Evolutionary conservation across 768 basidiomycete genomes (phyloP).

Genomic region (Cystofilobasidium bisporidii): DNA sequence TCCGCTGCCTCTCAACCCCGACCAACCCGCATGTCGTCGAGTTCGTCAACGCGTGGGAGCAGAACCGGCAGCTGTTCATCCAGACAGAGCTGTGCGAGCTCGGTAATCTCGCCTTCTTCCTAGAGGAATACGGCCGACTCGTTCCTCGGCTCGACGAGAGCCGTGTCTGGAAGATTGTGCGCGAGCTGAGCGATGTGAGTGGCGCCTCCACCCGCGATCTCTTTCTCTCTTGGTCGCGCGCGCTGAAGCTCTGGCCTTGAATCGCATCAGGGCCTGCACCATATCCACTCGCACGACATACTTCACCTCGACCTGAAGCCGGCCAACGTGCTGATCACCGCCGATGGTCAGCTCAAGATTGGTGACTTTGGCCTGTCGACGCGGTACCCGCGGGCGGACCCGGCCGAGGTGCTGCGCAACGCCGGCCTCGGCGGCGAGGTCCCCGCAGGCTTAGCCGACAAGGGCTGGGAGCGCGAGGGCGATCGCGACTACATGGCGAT

Average conservation of each 20-base stretch:
- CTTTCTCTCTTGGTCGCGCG: background rate
- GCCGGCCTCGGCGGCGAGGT: conserved; percentile 25
- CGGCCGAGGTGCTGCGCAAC: conserved; percentile 33
- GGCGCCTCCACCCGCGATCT: background rate
- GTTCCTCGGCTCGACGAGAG: conserved; percentile 73
- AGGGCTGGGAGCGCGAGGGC: conserved; percentile 81
- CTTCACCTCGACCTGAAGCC: conserved; percentile 97
- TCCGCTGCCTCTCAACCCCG: conserved; percentile 56
- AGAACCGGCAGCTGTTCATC: conserved; percentile 58
- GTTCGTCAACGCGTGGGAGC: conserved; percentile 91
- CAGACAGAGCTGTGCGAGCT: conserved; percentile 88
- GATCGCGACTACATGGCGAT: conserved; percentile 95
- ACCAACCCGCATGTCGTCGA: conserved; percentile 61
- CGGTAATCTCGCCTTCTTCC: conserved; percentile 81
- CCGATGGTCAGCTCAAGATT: conserved; percentile 80
- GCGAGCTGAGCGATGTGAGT: conserved; percentile 79
- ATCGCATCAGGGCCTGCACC: conserved; percentile 59
- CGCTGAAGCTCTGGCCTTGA: background rate
- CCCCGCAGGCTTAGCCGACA: conserved; percentile 18
- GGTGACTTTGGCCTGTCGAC: conserved; percentile 99
- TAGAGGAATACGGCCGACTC: conserved; percentile 78
- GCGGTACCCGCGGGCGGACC: conserved; percentile 61
- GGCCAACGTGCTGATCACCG: conserved; percentile 86
- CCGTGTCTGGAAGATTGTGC: conserved; percentile 89
- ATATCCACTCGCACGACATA: conserved; percentile 78